Evolutionary conservation across 2,329 filamentous ascomycete species (phyloP).

Genomic region (Apiospora saccharicola): DNA sequence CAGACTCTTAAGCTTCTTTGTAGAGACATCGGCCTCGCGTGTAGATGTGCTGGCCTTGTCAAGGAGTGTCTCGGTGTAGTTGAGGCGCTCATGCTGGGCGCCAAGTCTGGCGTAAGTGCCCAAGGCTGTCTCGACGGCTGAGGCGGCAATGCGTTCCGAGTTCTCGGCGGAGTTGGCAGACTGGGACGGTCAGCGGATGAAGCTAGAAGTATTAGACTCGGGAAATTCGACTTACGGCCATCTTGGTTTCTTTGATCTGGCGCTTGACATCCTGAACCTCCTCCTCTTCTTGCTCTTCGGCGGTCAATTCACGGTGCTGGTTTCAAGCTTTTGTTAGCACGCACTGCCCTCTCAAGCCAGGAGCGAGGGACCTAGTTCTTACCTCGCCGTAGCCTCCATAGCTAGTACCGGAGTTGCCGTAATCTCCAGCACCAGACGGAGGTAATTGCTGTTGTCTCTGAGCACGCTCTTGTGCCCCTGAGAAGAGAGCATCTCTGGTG

Average conservation of each 20-base stretch:
- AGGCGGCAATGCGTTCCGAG: conserved; percentile 70
- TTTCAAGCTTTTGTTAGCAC: not conserved
- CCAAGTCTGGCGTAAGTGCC: conserved; percentile 77
- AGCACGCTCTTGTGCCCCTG: conserved; percentile 40
- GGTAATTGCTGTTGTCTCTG: conserved; percentile 32
- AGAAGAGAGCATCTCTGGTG: conserved; percentile 70
- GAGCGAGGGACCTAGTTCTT: not conserved
- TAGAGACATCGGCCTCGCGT: conserved; percentile 78
- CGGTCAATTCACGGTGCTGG: conserved; percentile 77
- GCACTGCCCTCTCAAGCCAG: not conserved
- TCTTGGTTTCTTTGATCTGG: conserved; percentile 78
- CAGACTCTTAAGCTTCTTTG: conserved; percentile 82
- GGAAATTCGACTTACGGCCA: conserved; percentile 52
- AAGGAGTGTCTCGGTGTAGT: conserved; percentile 84
- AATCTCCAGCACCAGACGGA: conserved; percentile 29
- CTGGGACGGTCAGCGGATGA: conserved; percentile 21
- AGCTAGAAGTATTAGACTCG: not conserved
- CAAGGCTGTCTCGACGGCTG: conserved; percentile 75
- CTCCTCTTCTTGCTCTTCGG: conserved; percentile 77
- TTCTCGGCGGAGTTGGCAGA: conserved; percentile 67
- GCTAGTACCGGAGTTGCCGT: conserved; percentile 32
- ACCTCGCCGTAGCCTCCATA: conserved; percentile 66
- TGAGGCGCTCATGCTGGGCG: conserved; percentile 79
- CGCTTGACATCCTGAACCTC: conserved; percentile 77
- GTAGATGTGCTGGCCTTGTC: conserved; percentile 82